A percentile compares a stretch with the other conserved stretches of the same genome.
Conservation (phyloP, 352 stramenopile genomes). For the Blastocystis sp. region DNA sequence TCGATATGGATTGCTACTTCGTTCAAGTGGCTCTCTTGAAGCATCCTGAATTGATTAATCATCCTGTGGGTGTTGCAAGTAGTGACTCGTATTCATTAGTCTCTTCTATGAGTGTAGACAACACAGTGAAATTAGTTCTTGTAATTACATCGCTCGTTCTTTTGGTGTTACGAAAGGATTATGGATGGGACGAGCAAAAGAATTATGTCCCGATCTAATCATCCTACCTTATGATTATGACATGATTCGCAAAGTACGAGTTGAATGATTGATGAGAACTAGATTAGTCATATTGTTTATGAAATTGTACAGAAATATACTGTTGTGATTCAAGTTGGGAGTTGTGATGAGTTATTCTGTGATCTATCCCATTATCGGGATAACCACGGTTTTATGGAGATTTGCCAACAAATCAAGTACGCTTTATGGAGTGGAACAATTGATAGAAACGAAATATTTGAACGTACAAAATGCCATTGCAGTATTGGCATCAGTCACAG, state of each 20-base stretch:
- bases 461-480: conserved; percentile 6
- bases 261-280: not conserved
- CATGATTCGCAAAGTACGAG: not conserved
- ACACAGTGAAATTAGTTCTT: conserved; percentile 53
- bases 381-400: not conserved
- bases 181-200: conserved; percentile 49
- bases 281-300: not conserved
- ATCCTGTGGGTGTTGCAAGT: conserved; percentile 8
- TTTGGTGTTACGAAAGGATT: conserved; percentile 12
- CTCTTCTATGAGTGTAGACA: not conserved
- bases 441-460: not conserved
- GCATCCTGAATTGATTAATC: not conserved
- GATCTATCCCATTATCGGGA: conserved; percentile 1
- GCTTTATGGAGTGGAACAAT: no score
- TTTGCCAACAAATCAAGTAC: conserved; percentile 8
- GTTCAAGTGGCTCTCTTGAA: conserved; percentile 30
- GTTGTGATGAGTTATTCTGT: conserved; percentile 44
- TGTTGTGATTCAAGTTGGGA: conserved; percentile 8
- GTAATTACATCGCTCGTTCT: conserved; percentile 18
- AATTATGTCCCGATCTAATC: conserved; percentile 19
- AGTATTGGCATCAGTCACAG: conserved; percentile 19
- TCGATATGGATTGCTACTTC: conserved; percentile 60
- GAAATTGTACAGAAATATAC: conserved; percentile 32
- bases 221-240: conserved; percentile 49
- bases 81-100: not conserved